Base-by-base conservation (phyloP, 495 filamentous ascomycete species). In the Penicillium coprophilum region DNA sequence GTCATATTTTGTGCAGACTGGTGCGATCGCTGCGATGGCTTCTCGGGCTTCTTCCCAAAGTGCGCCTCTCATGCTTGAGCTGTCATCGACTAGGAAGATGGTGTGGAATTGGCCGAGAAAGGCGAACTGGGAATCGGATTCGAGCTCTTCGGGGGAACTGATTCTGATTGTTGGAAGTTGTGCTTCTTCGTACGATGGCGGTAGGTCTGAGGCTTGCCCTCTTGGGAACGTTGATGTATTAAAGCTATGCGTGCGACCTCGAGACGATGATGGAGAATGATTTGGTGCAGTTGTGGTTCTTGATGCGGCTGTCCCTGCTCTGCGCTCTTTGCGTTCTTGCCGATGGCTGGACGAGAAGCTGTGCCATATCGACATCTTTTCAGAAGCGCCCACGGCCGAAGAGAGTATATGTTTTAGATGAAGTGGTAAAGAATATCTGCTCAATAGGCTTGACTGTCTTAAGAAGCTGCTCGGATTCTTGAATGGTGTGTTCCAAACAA, bases 61-160 rank as follows among this genome's bases (percentile, higher is more conserved):
- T 12, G 69, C 59, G 53, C 87, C 90, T n/a, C 78, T 77, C 94
- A 98, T 98, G 68, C 85, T 90, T 30, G 85, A 82, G 46, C 87
- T 91, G 80, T 98, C 94, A 68, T 98, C 94, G 68, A 98, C 90
- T 0, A 98, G 75, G 76, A 98, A 94, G 53, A 93, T 72, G 28
- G 92, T 97, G 79, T 97, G 90, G 71, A 96, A 97, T 46, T 80
- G 80, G n/a, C 62, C 60, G 24, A 97, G 90, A 72, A 96, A 95
- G n/a, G 84, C 80, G 68, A 90, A 95, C 1, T 77, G 82, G 6
- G 70, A 70, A 51, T 77, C 73, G 12, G 45, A 47, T 6, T 30
- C 8, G 23, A 6, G 45, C 58, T n/a, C 45, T 41, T n/a, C 43
- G 41, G 36, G 24, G 3, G 50, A 45, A 34, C 19, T 53, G 43